Conservation (phyloP, 108 stramenopile species). For the Cyclotella kingstonii region DNA sequence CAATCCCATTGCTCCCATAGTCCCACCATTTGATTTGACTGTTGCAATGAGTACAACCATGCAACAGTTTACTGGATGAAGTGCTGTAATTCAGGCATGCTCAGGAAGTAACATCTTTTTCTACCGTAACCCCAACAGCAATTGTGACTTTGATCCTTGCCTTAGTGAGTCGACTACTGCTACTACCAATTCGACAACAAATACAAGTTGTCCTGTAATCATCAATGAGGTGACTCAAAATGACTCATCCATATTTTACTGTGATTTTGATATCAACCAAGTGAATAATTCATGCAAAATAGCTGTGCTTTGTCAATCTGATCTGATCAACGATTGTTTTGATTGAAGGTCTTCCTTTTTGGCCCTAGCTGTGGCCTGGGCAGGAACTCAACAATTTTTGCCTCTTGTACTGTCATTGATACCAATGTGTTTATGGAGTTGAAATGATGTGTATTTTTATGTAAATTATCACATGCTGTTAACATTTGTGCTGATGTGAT, state of each 20-base stretch:
- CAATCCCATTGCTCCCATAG: conserved; percentile 21
- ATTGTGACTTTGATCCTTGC: conserved; percentile 41
- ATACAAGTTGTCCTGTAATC: not conserved
- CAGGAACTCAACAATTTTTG: not conserved
- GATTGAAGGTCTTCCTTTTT: conserved; percentile 15
- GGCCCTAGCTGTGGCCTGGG: not conserved
- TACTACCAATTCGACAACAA: not conserved
- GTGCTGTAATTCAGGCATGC: conserved; percentile 28
- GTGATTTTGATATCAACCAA: conserved; percentile 8
- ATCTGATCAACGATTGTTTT: not conserved
- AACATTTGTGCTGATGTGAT: no score
- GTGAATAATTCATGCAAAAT: conserved; percentile 10
- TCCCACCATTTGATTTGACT: not conserved
- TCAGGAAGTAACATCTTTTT: conserved; percentile 18
- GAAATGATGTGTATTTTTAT: no score
- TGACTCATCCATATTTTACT: conserved; percentile 1
- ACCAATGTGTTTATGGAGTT: no score
- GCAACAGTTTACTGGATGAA: conserved; percentile 17
- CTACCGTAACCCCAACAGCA: conserved; percentile 31
- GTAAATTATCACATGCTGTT: no score
- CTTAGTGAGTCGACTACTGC: conserved; percentile 8
- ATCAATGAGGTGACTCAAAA: no score
- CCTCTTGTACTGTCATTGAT: no score
- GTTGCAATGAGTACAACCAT: not conserved
- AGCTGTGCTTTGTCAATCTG: conserved; percentile 6